Base-by-base conservation (phyloP, 306 rosid species). In the Quercus parvula region DNA sequence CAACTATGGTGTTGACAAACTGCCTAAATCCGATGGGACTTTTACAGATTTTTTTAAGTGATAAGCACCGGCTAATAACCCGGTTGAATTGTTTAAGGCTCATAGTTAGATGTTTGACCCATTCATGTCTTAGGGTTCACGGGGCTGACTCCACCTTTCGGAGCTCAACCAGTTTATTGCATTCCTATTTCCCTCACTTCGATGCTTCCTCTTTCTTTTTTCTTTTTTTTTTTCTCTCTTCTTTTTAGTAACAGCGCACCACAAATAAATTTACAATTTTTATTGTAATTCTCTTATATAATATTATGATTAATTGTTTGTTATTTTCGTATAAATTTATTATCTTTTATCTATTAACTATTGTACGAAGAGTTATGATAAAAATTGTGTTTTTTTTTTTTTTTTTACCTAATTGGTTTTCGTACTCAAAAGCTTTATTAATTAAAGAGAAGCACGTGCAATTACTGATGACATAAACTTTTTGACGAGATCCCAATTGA, bases 371-470 rank as follows among this genome's bases (percentile, higher is more conserved):
- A 31, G 1, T 2, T 7, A 0, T 0, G 46, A 41, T 18, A 28
- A 67, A 67, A 4, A 30, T 6, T 8, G 31, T 19, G 1, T 5
- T 0, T 30, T 5, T 18, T 0, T 31, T 46, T 18, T 6, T 25
- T 75, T n/a, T 19, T 10, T 13, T 4, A 3, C 14, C 15, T 2
- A 4, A 49, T 49, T 12, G 14, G 9, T 2, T 15, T 13, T 31
- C 5, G 1, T 30, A 61, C 10, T 8, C 15, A 24, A 81, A 70
- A 24, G 28, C 27, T 11, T 68, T 19, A 64, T 38, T 25, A 38
- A 80, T 64, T 24, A 82, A 78, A 63, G 78, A 51, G n/a, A 19
- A 82, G 75, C 81, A 82, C 70, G 85, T 77, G 85, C 78, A 51
- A 18, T 71, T 76, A 51, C 81, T 62, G 81, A 63, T 71, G 24